Percentiles rank a stretch among this genome's conserved stretches.
These are phyloP conservation scores for Brassica napus DNA, from an alignment of 345 rosid species.

Conservation along the genomic window Da-Ae NC_063438.1:3265001-3265500, in stretches of 20 bases:
- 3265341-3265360: slow-evolving; percentile 79
- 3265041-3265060: slow-evolving; percentile 86
- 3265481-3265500: slow-evolving; percentile 63
- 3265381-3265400: slow-evolving; percentile 81
- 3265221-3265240: background rate
- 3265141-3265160: slow-evolving; percentile 75
- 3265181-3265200: slow-evolving; percentile 78
- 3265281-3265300: slow-evolving; percentile 87
- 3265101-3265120: background rate
- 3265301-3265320: slow-evolving; percentile 89
- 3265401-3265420: slow-evolving; percentile 96
- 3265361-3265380: slow-evolving; percentile 81
- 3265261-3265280: slow-evolving; percentile 84
- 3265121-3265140: slow-evolving; percentile 41
- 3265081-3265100: background rate
- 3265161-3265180: slow-evolving; percentile 88
- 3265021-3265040: slow-evolving; percentile 70
- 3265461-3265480: slow-evolving; percentile 75
- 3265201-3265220: background rate
- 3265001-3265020: slow-evolving; percentile 88
- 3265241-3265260: slow-evolving; percentile 6
- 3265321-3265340: slow-evolving; percentile 80
- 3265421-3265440: slow-evolving; percentile 79
- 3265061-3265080: slow-evolving; percentile 71
- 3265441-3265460: slow-evolving; percentile 67